Evolutionary conservation across 163 green algal species (phyloP).

Genomic region (Picocystis sp.): DNA sequence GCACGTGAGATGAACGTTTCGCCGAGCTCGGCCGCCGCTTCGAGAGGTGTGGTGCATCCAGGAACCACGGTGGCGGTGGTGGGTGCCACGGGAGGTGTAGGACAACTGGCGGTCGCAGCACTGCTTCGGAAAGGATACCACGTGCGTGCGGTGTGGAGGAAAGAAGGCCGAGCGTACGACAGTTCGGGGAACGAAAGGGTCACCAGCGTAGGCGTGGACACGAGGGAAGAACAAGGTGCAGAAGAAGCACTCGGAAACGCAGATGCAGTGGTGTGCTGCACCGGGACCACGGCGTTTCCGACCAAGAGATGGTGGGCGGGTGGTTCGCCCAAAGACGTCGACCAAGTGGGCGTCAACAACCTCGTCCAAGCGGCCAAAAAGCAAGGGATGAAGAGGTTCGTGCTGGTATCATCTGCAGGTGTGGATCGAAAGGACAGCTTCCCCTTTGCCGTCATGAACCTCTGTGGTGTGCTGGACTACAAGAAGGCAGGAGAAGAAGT

Average conservation of each 20-base stretch:
- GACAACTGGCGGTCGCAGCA: constrained; percentile 69
- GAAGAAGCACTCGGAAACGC: constrained; percentile 21
- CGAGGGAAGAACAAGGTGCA: not conserved
- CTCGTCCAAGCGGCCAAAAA: constrained; percentile 5
- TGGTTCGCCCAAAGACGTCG: constrained; percentile 6
- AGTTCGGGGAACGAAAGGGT: too few species aligned
- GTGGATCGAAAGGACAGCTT: constrained; percentile 54
- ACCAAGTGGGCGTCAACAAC: constrained; percentile 9
- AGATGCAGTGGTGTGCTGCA: constrained; percentile 53
- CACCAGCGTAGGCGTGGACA: not conserved
- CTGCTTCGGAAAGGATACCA: constrained; percentile 49
- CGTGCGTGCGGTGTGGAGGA: constrained; percentile 20
- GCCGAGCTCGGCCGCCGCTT: too few species aligned
- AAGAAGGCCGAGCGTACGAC: not conserved
- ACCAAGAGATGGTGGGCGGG: constrained; percentile 38
- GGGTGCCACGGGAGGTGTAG: constrained; percentile 74
- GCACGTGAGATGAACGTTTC: too few species aligned
- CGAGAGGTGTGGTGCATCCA: constrained; percentile 1
- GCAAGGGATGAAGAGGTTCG: constrained; percentile 47
- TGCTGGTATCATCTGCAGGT: constrained; percentile 70
- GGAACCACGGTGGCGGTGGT: constrained; percentile 55
- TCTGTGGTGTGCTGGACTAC: constrained; percentile 83
- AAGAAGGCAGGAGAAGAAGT: constrained; percentile 62
- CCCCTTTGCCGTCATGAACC: constrained; percentile 75
- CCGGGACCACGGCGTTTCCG: constrained; percentile 88